phyloP scores from a whole-genome alignment of 208 protist species.

The Leishmania turanica region DNA sequence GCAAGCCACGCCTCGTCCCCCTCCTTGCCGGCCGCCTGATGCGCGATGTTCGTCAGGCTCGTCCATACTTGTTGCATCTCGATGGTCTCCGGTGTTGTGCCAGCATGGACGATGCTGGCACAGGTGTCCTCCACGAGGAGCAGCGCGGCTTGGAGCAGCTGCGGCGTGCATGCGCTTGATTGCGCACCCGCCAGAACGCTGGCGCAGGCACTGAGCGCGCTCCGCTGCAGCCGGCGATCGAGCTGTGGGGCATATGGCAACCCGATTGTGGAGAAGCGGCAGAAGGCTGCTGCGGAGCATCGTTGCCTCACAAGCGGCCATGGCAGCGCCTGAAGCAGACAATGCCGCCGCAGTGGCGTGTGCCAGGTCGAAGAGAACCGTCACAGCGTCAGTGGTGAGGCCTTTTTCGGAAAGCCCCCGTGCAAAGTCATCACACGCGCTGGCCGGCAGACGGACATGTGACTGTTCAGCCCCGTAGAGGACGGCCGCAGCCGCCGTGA shows the following conservation, averaged over 20 bases:
- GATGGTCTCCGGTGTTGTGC: constrained; percentile 5
- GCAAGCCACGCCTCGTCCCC: constrained; percentile 17
- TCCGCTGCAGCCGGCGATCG: constrained; percentile 11
- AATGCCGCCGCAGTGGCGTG: neutral
- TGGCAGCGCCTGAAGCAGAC: neutral
- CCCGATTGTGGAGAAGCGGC: constrained; percentile 17
- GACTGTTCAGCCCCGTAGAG: constrained; percentile 16
- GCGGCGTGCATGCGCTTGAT: neutral
- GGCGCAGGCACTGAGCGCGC: neutral
- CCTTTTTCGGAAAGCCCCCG: constrained; percentile 5
- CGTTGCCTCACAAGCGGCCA: neutral
- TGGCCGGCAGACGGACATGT: neutral
- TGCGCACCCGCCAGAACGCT: neutral
- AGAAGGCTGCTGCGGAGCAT: neutral
- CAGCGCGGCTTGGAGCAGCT: constrained; percentile 17
- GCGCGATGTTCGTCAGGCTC: constrained; percentile 1
- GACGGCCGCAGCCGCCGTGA: constrained; percentile 6
- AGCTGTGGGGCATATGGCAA: constrained; percentile 9
- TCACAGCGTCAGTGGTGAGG: neutral
- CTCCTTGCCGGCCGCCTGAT: neutral
- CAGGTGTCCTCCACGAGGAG: constrained; percentile 27
- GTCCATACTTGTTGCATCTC: constrained; percentile 20
- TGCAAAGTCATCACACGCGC: constrained; percentile 7
- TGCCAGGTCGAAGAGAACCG: constrained; percentile 13
- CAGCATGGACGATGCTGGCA: neutral